Evolutionary conservation across 176 grass and related monocot species (phyloP), one percentile per base, ranked within the genome.

Genomic region (Aegilops speltoides): DNA sequence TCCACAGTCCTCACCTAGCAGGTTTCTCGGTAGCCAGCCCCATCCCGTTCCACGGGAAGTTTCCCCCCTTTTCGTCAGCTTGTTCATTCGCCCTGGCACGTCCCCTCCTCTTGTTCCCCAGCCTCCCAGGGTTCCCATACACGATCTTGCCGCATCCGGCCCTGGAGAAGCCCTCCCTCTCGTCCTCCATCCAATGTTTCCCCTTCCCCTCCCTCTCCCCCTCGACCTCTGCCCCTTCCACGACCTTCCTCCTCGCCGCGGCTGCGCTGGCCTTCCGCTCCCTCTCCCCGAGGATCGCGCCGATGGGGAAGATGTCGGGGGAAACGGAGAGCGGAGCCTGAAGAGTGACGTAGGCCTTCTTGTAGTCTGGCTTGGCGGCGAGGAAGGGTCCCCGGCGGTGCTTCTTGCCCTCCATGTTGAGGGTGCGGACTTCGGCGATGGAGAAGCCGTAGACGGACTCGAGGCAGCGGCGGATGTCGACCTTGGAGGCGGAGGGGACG

Each of bases 331-430:
- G 96, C 67, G 96, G 91, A 29, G 88, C 73, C 34, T 43, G 77
- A 76, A 98, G 92, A 31, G 96, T 98, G 89, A 98, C 73, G 83
- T 95, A 98, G 62, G 96, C 93, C 96, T 98, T 98, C 90, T 98
- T 98, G 87, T 94, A 98, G 89, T 98, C 96, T 25, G 93, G 93
- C 73, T 98, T 93, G 80, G 93, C 86, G 22, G 91, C 84, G 34
- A 95, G 88, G 63, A 89, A 84, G 68, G 82, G 70, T 0, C 91
- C 93, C 24, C 93, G 86, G 56, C 84, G 90, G 45, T 84, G 41
- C 88, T 93, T 95, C 91, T 98, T 98, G 1, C 96, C 96, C 78
- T 98, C 93, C 91, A 95, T 93, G 88, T 98, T 98, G 23, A 95
- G 81, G 37, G 96, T 98, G 73, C 96, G 91, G 33, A 98, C 93